A percentile compares a stretch with the other conserved stretches of the same genome.
Conservation (phyloP, 306 rosid genomes). For the Trifolium subterraneum region DNA sequence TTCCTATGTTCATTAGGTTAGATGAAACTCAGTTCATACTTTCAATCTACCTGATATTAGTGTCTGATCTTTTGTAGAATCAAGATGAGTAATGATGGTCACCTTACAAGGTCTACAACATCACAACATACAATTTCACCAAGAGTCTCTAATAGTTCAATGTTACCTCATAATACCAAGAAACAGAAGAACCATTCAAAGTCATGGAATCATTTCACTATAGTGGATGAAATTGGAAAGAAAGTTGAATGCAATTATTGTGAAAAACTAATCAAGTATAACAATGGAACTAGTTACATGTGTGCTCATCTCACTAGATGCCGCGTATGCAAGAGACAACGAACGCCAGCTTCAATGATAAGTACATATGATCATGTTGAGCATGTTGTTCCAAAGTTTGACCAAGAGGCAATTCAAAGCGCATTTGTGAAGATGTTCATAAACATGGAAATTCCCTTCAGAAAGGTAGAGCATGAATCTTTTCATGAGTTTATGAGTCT, state of each 20-base stretch:
- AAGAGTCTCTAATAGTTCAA: no score
- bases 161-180: not conserved
- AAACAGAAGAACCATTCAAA: no score
- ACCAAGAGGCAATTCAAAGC: not conserved
- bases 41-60: no score
- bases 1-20: constrained; percentile 8
- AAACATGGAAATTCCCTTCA: not conserved
- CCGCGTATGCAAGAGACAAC: not conserved
- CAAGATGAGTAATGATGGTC: no score
- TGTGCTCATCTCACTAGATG: not conserved
- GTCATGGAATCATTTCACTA: not conserved
- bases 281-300: not conserved
- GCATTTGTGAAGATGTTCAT: not conserved
- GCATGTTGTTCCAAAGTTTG: not conserved
- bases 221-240: not conserved
- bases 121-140: no score
- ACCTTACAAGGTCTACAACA: no score
- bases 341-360: not conserved
- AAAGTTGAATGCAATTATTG: not conserved
- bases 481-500: not conserved
- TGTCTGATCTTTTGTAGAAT: no score
- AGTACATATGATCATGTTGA: not conserved
- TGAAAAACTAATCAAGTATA: not conserved
- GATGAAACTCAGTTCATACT: constrained; percentile 14
- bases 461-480: no score